These are phyloP conservation scores for Plantago major DNA, from an alignment of 257 asterid genomes.

Conservation along the genomic window DNA sequence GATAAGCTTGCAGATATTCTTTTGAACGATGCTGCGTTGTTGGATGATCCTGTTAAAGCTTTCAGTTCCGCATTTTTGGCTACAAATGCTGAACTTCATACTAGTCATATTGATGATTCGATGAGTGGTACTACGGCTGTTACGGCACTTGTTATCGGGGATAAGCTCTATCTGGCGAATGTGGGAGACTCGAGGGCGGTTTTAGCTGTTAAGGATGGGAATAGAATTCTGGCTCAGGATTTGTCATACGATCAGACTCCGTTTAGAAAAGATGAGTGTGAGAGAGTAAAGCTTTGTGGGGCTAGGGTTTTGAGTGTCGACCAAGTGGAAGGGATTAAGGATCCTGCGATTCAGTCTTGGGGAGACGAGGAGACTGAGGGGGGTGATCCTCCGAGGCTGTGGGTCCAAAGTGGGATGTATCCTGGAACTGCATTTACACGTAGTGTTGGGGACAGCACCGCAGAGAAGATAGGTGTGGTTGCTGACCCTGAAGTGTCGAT, in stretches of 20 bases:
- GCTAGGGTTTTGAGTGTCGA: constrained; percentile 92
- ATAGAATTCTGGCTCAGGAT: constrained; percentile 53
- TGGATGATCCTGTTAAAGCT: constrained; percentile 83
- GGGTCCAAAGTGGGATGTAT: constrained; percentile 90
- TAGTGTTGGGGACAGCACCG: constrained; percentile 80
- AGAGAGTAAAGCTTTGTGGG: constrained; percentile 83
- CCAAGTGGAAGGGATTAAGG: constrained; percentile 91
- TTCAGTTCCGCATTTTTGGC: constrained; percentile 60
- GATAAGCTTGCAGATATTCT: constrained; percentile 71
- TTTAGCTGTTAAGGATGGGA: constrained; percentile 74
- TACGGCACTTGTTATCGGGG: constrained; percentile 66
- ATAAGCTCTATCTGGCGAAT: constrained; percentile 79
- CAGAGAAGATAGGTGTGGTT: constrained; percentile 85
- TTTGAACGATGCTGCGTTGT: constrained; percentile 47
- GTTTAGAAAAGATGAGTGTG: constrained; percentile 88
- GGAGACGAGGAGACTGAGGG: constrained; percentile 90
- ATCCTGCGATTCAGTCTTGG: constrained; percentile 87
- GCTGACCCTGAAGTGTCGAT: constrained; percentile 77
- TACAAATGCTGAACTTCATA: constrained; percentile 75
- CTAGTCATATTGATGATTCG: constrained; percentile 71
- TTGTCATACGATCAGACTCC: constrained; percentile 89
- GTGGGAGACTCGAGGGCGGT: constrained; percentile 95
- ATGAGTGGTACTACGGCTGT: constrained; percentile 98
- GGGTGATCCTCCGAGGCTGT: constrained; percentile 90
- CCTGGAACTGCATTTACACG: constrained; percentile 97